phyloP scores from a whole-genome alignment of 352 stramenopile species.

The Detonula confervacea region DNA sequence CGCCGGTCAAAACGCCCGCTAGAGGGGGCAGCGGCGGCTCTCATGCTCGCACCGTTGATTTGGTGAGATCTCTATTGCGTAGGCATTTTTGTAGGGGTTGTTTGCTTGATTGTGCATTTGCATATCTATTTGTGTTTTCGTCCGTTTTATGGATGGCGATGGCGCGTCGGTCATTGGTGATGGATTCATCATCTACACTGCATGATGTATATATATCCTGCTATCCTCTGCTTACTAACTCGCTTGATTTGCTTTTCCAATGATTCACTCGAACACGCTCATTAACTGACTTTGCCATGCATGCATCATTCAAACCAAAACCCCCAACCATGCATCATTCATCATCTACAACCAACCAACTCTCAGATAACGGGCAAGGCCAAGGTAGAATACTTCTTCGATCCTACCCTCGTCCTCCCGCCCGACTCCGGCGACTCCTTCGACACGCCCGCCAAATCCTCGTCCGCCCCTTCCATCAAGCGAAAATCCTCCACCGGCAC shows the following conservation, averaged over 20 bases:
- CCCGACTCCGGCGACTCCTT: constrained; percentile 41
- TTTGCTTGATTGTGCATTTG: neutral
- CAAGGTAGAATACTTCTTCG: constrained; percentile 84
- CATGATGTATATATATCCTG: too few relatives aligned
- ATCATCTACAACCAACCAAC: too few relatives aligned
- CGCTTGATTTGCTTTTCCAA: too few relatives aligned
- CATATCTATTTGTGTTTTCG: too few relatives aligned
- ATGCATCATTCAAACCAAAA: constrained; percentile 1
- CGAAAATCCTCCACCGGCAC: constrained; percentile 28
- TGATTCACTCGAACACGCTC: too few relatives aligned
- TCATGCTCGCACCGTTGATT: constrained; percentile 38
- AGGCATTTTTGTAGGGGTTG: constrained; percentile 1
- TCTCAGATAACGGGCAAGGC: constrained; percentile 84
- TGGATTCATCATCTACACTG: too few relatives aligned
- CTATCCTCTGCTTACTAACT: too few relatives aligned
- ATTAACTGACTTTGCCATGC: neutral
- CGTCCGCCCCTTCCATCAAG: constrained; percentile 3
- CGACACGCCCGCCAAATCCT: constrained; percentile 25
- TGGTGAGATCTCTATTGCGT: constrained; percentile 33
- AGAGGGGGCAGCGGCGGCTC: constrained; percentile 6
- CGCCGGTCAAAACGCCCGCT: constrained; percentile 13
- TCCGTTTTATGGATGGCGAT: too few relatives aligned
- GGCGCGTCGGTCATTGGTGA: too few relatives aligned
- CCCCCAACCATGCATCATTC: neutral
- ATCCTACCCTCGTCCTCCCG: constrained; percentile 68